Base-by-base conservation (phyloP, 306 rosid species). In the Prunus dulcis region DNA sequence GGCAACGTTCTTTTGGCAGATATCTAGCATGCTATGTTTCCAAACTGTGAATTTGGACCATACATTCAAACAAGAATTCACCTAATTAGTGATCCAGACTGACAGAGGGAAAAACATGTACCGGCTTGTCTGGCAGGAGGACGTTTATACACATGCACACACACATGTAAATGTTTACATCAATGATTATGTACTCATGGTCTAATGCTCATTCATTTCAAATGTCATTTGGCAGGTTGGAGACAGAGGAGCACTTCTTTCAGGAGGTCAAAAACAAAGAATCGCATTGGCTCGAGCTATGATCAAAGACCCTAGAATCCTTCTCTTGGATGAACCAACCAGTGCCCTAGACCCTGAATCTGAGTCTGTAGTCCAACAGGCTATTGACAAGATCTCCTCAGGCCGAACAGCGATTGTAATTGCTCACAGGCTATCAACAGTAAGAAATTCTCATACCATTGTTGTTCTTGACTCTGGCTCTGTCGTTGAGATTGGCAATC, bases 251-350 rank as follows among this genome's bases (percentile, higher is more conserved):
- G 80, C 94, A 74, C 89, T 87, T 53, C 91, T 94, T 47, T 94
- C 97, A 5, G 97, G 98, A n/a, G 98, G 96, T 76, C 97, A 94
- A 63, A 94, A 90, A 86, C 98, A 94, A 74, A 74, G 96, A 81
- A 90, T 94, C 61, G 96, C 97, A 20, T 78, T 94, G 86, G 94
- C 98, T 57, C 81, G 96, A 81, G 98, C 96, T 32, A 91, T 91
- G 91, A 82, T 90, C 71, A 94, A 94, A 74, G 87, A 87, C 78
- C 98, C 97, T 6, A 90, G 77, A 78, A 82, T 94, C 55, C 95
- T 94, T 65, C 90, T 94, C 68, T 83, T 94, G 49, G 98, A 94
- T 58, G 97, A 94, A 73, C 93, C 98, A n/a, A 94, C 98, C 18
- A 94, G 97, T 51, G 96, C 98, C 12, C 85, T 91, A 56, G 98